A percentile compares a stretch with the other conserved stretches of the same genome.
Conservation (phyloP, 257 asterid genomes). For the Solanum verrucosum region DNA sequence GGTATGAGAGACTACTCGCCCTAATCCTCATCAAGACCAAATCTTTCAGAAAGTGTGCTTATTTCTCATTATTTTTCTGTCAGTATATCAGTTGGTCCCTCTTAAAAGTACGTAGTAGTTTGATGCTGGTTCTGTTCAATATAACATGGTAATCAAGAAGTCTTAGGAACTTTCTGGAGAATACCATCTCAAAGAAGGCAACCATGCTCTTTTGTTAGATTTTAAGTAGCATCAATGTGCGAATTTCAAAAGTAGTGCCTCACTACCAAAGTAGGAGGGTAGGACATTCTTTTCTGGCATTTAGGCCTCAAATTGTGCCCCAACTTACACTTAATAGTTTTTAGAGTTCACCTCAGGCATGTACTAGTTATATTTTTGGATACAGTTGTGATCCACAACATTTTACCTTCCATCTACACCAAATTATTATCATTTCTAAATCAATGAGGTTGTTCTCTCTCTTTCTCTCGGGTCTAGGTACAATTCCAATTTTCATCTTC, state of each 20-base stretch:
- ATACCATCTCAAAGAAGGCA: not conserved
- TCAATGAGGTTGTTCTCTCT: not conserved
- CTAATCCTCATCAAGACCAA: not conserved
- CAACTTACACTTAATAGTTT: not conserved
- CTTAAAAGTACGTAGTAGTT: not conserved
- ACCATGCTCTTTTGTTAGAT: not conserved
- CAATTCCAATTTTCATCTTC: not conserved
- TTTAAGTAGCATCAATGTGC: not conserved
- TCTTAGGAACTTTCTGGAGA: not conserved
- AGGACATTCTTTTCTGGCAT: not conserved
- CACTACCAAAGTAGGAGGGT: not conserved
- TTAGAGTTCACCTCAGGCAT: not conserved
- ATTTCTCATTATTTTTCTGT: not conserved
- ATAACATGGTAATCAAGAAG: not conserved
- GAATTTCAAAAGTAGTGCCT: not conserved
- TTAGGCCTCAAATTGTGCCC: not conserved
- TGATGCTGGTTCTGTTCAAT: not conserved
- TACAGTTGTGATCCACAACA: not conserved
- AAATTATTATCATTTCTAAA: not conserved
- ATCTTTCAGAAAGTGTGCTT: not conserved
- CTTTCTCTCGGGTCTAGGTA: not conserved
- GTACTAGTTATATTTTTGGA: not conserved
- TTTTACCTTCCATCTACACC: not conserved
- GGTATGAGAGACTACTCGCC: constrained; percentile 25
- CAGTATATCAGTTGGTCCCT: not conserved